Evolutionary conservation across 2,329 filamentous ascomycete genomes (phyloP), one percentile per base, ranked within the genome.

Genomic region (Fusarium sp.): DNA sequence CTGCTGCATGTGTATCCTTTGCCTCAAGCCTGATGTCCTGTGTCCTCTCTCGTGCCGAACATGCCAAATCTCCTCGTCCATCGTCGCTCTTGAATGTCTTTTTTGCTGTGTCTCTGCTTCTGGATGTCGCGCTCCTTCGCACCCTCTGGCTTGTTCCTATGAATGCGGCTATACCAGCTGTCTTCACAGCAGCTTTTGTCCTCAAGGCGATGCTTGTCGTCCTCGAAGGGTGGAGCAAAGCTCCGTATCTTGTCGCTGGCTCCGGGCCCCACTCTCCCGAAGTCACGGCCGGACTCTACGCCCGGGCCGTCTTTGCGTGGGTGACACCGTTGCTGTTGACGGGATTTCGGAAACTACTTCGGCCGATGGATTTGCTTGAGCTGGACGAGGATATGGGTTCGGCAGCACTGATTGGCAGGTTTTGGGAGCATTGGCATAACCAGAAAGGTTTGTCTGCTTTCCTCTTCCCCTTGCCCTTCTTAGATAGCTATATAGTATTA

Each of bases 151-250:
- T 78, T 35, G 67, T 68, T 20, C 69, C 65, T 6, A 50, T 74
- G 35, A 54, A 67, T 13, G 20, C 26, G 23, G 37, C 78, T 20
- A 74, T 81, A 10, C 73, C 74, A 3, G 74, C 74, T 39, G 72
- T 81, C 15, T 81, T 80, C 31, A 79, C 79, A 1, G 70, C 74
- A n/a, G 73, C 77, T 6, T 74, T 80, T 35, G 75, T 66, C 8
- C 55, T 81, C 29, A 84, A 83, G 66, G 61, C 76, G n/a, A 71
- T 62, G 1, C 57, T 80, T 18, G 63, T 81, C 20, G 68, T 80
- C 26, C 77, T 81, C 5, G 82, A 84, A 72, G 79, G 79, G 3
- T 69, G 73, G 56, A 79, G 77, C 55, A 84, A 84, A 72, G 72
- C 76, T 11, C 42, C 61, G 3, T 76, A 77, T 35, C 69, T 82